Base-by-base conservation (phyloP, 306 rosid species). In the Castanopsis chinensis region DNA sequence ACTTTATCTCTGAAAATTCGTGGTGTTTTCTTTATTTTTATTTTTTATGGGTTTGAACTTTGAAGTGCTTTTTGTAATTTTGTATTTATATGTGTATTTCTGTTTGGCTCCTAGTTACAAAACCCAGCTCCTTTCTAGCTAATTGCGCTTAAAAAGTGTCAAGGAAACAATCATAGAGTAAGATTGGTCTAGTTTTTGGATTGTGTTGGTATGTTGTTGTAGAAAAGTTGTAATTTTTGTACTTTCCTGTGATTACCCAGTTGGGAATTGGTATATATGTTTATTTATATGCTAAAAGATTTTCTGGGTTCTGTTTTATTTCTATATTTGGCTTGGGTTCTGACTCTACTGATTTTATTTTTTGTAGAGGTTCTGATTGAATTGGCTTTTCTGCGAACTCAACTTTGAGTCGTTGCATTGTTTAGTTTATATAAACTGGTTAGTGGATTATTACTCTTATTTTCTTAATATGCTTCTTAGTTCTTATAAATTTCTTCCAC, bases 51-150 rank as follows among this genome's bases (percentile, higher is more conserved):
- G 45, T 41, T 41, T 41, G 45, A 0, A 41, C 12, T 41, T 41
- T 41, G 45, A 41, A 41, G 45, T 41, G 45, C 45, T 41, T 41
- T 41, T 41, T 41, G 45, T 41, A 41, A 41, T 41, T 37, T 37
- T 37, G 10, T 1, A 7, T 37, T 84, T 41, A 52, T 35, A 3
- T 17, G 32, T 20, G 71, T 41, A 56, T 69, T 69, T 69, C 43
- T 21, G 76, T 77, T 32, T 58, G 63, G 59, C 27, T 73, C 80
- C 18, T 77, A 59, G 73, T 68, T 25, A 25, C 74, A 60, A 41
- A 76, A 78, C 57, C 25, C 60, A 45, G 86, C 75, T 82, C 54
- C 25, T 69, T 41, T 63, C 56, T 15, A 21, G 61, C 49, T 69
- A 33, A 33, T 43, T 80, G 28, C 72, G 81, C 58, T 73, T 71